Evolutionary conservation across 148 eudicot species (phyloP).

Genomic region (Linanthus parryae): DNA sequence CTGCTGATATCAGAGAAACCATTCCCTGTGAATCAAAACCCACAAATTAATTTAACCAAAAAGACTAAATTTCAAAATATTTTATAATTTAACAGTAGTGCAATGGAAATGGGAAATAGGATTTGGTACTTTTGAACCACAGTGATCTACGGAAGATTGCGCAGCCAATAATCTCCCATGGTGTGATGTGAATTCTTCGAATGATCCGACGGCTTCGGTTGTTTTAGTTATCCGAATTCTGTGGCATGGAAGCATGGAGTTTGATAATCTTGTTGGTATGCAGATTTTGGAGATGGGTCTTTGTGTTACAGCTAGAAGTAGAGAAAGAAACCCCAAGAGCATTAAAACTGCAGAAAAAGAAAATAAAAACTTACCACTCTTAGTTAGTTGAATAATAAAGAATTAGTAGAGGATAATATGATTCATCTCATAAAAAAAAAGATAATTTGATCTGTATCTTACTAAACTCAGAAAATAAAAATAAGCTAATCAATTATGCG

Average conservation of each 20-base stretch:
- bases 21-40: too few species aligned
- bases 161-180: slow-evolving; percentile 7
- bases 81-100: neutral
- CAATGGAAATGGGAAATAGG: neutral
- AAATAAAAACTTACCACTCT: neutral
- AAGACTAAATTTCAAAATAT: too few species aligned
- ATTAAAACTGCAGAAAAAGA: slow-evolving; percentile 31
- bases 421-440: too few species aligned
- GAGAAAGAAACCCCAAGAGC: slow-evolving; percentile 38
- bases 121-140: slow-evolving; percentile 21
- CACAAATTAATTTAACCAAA: too few species aligned
- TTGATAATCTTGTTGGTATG: slow-evolving; percentile 22
- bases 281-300: slow-evolving; percentile 32
- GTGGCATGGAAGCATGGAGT: slow-evolving; percentile 37
- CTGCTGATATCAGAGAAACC: slow-evolving; percentile 33
- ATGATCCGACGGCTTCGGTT: slow-evolving; percentile 2
- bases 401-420: too few species aligned
- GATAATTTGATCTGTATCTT: too few species aligned
- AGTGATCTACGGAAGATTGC: slow-evolving; percentile 9
- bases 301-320: slow-evolving; percentile 26
- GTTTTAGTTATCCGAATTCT: neutral
- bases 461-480: too few species aligned
- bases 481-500: too few species aligned
- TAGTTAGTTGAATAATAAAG: neutral
- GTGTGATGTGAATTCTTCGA: too few species aligned